These are phyloP conservation scores for Verticillium klebahnii DNA, from an alignment of 2,329 filamentous ascomycete species.

Conservation along the genomic window DNA sequence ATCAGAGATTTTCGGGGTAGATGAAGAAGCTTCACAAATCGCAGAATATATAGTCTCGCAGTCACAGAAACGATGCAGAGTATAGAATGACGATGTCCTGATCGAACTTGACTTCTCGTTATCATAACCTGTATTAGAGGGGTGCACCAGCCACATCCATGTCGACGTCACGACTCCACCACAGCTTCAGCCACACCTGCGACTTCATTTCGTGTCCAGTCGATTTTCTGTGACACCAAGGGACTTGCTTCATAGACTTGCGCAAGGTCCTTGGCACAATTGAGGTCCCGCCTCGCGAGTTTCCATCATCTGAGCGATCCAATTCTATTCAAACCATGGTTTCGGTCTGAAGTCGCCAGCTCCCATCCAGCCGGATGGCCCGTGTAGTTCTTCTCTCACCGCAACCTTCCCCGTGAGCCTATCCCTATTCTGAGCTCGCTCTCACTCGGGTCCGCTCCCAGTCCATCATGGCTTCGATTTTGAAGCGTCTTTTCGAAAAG, in stretches of 20 bases:
- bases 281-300: not conserved
- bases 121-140: not conserved
- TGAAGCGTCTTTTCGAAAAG: not conserved
- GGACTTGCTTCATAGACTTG: not conserved
- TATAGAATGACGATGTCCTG: slow-evolving; percentile 33
- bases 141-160: not conserved
- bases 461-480: not conserved
- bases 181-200: not conserved
- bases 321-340: not conserved
- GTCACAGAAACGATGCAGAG: slow-evolving; percentile 22
- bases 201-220: not conserved
- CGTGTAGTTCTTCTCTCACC: not conserved
- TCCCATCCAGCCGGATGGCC: not conserved
- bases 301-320: not conserved
- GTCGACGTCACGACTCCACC: not conserved
- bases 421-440: not conserved
- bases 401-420: not conserved
- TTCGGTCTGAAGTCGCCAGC: not conserved
- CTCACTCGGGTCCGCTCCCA: not conserved
- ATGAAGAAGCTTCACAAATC: too few species aligned
- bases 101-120: slow-evolving; percentile 15
- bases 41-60: too few species aligned
- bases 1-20: too few species aligned
- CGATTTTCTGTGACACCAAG: not conserved
- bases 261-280: not conserved